Percentiles rank a stretch among this genome's conserved stretches.
Evolutionary conservation across 208 protist genomes (phyloP).

Genomic region (Naegleria gruberi): DNA sequence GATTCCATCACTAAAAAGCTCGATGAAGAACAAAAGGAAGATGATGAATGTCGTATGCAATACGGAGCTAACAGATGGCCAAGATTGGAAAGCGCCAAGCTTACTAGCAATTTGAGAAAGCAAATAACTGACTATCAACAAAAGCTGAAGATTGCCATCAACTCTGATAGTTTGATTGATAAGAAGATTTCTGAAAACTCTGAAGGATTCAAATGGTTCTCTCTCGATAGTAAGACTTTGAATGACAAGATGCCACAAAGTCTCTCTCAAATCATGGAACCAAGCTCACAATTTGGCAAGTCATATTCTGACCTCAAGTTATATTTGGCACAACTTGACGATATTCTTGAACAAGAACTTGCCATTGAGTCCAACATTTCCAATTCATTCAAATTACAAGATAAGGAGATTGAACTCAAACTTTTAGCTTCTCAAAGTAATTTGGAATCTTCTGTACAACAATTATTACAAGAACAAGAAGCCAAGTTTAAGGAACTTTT

Average conservation of each 20-base stretch:
- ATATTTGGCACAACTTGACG: not conserved
- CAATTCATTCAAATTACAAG: not conserved
- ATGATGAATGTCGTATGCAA: not conserved
- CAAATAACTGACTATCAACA: not conserved
- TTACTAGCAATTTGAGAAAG: not conserved
- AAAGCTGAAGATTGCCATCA: not conserved
- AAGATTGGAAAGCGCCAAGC: not conserved
- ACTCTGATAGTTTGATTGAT: not conserved
- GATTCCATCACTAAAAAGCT: not conserved
- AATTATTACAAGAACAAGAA: not conserved
- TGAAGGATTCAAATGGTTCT: not conserved
- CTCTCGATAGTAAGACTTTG: not conserved
- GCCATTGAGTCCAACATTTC: not conserved
- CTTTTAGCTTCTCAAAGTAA: not conserved
- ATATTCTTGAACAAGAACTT: not conserved
- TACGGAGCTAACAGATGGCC: not conserved
- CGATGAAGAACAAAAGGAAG: slow-evolving; percentile 8
- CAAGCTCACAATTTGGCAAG: not conserved
- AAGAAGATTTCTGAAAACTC: not conserved
- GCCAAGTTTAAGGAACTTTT: not conserved
- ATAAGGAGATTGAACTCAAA: not conserved
- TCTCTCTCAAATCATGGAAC: not conserved
- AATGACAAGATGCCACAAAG: not conserved
- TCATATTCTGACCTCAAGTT: not conserved
- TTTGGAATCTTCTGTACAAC: not conserved